These are phyloP conservation scores for Hortiboletus rubellus DNA, from an alignment of 1,284 basidiomycete genomes.

Conservation along the genomic window DNA sequence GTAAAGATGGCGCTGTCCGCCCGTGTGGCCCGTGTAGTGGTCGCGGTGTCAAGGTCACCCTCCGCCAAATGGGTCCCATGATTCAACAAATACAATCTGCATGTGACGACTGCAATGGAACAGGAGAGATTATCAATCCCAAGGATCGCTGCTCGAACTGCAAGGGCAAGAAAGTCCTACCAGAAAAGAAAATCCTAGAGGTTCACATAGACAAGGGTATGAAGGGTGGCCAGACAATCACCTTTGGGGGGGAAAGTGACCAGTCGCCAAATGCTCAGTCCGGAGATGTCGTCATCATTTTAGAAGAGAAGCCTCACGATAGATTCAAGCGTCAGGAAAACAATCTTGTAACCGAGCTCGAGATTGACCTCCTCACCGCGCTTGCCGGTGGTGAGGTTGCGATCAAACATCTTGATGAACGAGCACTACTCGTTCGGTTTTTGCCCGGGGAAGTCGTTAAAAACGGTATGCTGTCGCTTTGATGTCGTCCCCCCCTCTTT, in stretches of 20 bases:
- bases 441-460: constrained; percentile 93
- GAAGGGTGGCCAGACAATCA: constrained; percentile 97
- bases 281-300: constrained; percentile 96
- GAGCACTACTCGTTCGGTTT: constrained; percentile 82
- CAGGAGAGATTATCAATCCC: constrained; percentile 91
- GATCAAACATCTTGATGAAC: constrained; percentile 94
- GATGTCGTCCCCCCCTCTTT: constrained; percentile 1
- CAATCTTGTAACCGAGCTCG: constrained; percentile 85
- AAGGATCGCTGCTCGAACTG: constrained; percentile 95
- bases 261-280: constrained; percentile 90
- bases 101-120: constrained; percentile 91
- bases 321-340: constrained; percentile 92
- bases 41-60: constrained; percentile 88
- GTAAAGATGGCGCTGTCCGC: constrained; percentile 94
- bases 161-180: constrained; percentile 93
- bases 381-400: constrained; percentile 90
- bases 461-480: constrained; percentile 63
- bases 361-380: constrained; percentile 93
- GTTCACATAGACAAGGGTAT: constrained; percentile 99
- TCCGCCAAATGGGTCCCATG: constrained; percentile 99
- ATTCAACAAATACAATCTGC: constrained; percentile 98
- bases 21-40: constrained; percentile 82
- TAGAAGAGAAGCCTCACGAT: constrained; percentile 95
- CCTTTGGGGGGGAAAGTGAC: constrained; percentile 94
- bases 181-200: constrained; percentile 97